These are phyloP conservation scores for Leptographium procerum DNA, from an alignment of 2,329 filamentous ascomycete genomes.

Conservation along the genomic window DNA sequence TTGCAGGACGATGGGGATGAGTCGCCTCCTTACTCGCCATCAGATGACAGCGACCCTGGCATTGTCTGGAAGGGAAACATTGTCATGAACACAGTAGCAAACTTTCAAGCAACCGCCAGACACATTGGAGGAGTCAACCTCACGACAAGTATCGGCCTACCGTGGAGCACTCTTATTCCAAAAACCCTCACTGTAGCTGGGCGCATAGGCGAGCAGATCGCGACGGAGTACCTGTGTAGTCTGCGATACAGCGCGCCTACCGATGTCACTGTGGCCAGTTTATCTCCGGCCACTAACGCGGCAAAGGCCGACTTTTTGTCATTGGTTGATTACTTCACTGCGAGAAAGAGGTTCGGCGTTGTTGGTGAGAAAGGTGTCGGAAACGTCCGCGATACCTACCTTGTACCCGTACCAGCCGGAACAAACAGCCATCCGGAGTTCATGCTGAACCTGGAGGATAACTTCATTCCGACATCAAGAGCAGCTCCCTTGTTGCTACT, in stretches of 20 bases:
- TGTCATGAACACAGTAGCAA: conserved; percentile 65
- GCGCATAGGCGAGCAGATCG: conserved; percentile 69
- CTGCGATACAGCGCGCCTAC: conserved; percentile 71
- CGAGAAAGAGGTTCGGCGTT: conserved; percentile 76
- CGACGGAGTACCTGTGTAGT: conserved; percentile 83
- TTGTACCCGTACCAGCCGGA: conserved; percentile 73
- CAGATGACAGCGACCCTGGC: conserved; percentile 60
- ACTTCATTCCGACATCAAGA: conserved; percentile 60
- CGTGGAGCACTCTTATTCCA: conserved; percentile 68
- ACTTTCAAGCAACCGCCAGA: conserved; percentile 66
- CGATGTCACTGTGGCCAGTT: conserved; percentile 70
- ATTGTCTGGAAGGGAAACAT: conserved; percentile 69
- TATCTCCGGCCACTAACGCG: conserved; percentile 52
- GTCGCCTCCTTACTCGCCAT: conserved; percentile 74
- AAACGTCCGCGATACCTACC: conserved; percentile 80
- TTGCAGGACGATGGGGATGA: conserved; percentile 72
- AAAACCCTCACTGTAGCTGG: conserved; percentile 59
- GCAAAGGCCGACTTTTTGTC: conserved; percentile 55
- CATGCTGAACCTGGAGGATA: conserved; percentile 77
- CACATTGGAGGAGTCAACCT: conserved; percentile 79
- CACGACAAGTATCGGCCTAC: conserved; percentile 36
- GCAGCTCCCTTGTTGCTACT: conserved; percentile 69
- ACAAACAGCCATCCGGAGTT: conserved; percentile 67
- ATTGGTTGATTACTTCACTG: conserved; percentile 79
- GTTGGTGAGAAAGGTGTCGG: conserved; percentile 63